Percentiles rank a stretch among this genome's conserved stretches.
Conservation (phyloP, 768 basidiomycete genomes). For the Tricholomella constricta region DNA sequence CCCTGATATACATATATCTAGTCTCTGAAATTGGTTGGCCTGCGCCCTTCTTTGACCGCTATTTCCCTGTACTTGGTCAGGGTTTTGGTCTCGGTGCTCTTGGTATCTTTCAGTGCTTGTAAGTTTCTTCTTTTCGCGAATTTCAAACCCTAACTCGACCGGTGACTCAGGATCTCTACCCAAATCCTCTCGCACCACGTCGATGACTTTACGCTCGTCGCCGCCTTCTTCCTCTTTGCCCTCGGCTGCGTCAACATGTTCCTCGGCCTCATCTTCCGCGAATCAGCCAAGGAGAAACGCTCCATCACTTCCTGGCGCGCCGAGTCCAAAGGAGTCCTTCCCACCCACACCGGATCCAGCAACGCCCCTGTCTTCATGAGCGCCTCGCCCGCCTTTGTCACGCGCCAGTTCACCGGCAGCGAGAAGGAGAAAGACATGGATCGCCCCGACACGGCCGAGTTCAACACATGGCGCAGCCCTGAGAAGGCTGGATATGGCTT, state of each 20-base stretch:
- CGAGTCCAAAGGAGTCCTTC: constrained; percentile 57
- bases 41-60: constrained; percentile 75
- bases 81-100: constrained; percentile 86
- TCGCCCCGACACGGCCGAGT: constrained; percentile 26
- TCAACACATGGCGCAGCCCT: constrained; percentile 32
- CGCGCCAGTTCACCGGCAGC: constrained; percentile 28
- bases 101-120: constrained; percentile 87
- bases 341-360: constrained; percentile 37
- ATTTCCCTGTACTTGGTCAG: constrained; percentile 87
- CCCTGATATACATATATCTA: constrained; percentile 12
- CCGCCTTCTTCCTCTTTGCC: constrained; percentile 84
- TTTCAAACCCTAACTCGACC: neutral
- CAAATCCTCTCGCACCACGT: constrained; percentile 78
- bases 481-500: constrained; percentile 67
- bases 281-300: constrained; percentile 62
- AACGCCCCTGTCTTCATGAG: constrained; percentile 36
- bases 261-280: constrained; percentile 79
- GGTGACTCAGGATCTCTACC: constrained; percentile 54
- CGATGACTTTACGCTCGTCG: constrained; percentile 81
- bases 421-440: constrained; percentile 13
- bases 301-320: constrained; percentile 69
- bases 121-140: constrained; percentile 27
- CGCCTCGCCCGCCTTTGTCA: constrained; percentile 34
- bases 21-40: constrained; percentile 85
- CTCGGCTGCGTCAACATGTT: constrained; percentile 83